phyloP scores from a whole-genome alignment of 306 rosid genomes.

The Potentilla sterilis region DNA sequence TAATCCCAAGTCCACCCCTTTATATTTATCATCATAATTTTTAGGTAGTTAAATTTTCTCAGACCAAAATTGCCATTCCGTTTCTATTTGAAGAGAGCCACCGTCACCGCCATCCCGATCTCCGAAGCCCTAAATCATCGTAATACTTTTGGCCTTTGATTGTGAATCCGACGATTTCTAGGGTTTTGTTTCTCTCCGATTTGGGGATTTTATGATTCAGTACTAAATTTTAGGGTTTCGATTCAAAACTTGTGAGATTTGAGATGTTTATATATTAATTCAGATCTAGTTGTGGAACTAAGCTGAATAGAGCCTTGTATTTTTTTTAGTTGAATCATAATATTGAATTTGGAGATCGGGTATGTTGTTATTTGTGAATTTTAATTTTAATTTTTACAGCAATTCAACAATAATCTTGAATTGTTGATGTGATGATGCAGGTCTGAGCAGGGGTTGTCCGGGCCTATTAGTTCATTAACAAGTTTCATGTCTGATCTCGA shows the following conservation, averaged over 20 bases:
- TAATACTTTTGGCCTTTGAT: background rate
- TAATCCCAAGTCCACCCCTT: background rate
- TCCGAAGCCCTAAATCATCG: constrained; percentile 44
- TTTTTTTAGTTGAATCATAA: background rate
- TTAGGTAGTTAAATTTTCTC: background rate
- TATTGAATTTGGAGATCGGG: background rate
- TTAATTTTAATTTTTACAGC: too few species aligned
- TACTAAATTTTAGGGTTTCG: background rate
- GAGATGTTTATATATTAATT: background rate
- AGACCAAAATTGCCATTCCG: background rate
- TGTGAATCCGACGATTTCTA: background rate
- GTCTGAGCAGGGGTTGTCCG: constrained; percentile 42
- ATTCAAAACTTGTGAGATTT: background rate
- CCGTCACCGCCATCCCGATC: background rate
- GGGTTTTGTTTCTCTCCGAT: background rate
- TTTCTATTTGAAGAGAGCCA: background rate
- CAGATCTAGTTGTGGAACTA: background rate
- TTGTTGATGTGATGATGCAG: constrained; percentile 21
- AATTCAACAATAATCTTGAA: background rate
- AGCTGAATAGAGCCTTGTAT: background rate
- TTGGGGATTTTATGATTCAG: constrained; percentile 9
- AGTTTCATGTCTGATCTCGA: constrained; percentile 85
- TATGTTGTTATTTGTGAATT: background rate
- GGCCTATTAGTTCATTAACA: constrained; percentile 30
- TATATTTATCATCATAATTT: background rate